Evolutionary conservation across 2,329 filamentous ascomycete species (phyloP).

Genomic region (Cordyceps cicadae): DNA sequence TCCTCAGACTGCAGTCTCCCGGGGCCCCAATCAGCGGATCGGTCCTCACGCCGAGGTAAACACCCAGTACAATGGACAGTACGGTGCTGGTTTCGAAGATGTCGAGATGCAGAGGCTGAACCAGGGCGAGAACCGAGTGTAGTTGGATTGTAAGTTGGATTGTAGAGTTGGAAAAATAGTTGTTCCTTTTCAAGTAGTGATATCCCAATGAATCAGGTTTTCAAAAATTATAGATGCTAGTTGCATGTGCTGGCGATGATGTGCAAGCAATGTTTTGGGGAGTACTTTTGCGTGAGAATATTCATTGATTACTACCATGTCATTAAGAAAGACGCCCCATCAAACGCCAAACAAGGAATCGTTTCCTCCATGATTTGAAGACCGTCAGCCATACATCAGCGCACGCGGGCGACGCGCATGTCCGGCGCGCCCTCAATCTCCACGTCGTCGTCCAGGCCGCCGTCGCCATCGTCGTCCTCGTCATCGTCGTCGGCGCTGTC

Average conservation of each 20-base stretch:
- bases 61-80: slow-evolving; percentile 1
- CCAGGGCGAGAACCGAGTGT: slow-evolving; percentile 7
- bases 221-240: background rate
- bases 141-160: background rate
- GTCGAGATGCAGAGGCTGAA: slow-evolving; percentile 23
- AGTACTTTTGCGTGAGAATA: background rate
- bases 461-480: slow-evolving; percentile 55
- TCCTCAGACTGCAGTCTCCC: slow-evolving; percentile 1
- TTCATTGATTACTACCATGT: slow-evolving; percentile 9
- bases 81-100: slow-evolving; percentile 17
- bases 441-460: slow-evolving; percentile 50
- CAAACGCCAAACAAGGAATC: slow-evolving; percentile 4
- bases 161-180: background rate
- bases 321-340: slow-evolving; percentile 6
- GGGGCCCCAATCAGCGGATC: slow-evolving; percentile 13
- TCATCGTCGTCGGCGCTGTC: slow-evolving; percentile 55
- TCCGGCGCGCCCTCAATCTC: slow-evolving; percentile 31
- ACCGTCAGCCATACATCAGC: background rate
- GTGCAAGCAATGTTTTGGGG: background rate
- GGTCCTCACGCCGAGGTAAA: background rate
- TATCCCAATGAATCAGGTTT: background rate
- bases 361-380: background rate
- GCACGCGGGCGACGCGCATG: slow-evolving; percentile 4
- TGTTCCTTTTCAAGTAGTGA: background rate
- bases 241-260: background rate